phyloP scores from a whole-genome alignment of 176 grass and related monocot species.

The Cenchrus americanus region DNA sequence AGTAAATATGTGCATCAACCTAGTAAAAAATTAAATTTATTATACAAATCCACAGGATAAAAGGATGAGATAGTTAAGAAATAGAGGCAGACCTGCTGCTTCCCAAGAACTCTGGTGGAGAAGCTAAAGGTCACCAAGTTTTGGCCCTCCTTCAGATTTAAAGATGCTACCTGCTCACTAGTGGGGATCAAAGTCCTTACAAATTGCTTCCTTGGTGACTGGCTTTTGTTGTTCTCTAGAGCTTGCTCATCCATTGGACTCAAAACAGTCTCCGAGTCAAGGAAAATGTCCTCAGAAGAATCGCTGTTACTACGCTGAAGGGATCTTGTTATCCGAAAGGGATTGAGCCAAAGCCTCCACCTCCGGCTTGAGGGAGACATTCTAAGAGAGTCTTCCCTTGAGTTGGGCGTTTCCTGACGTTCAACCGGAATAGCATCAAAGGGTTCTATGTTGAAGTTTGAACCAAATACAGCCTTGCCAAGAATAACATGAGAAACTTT shows the following conservation, averaged over 20 bases:
- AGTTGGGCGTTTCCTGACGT: conserved; percentile 43
- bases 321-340: conserved; percentile 82
- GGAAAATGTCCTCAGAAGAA: conserved; percentile 88
- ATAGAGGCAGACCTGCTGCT: conserved; percentile 73
- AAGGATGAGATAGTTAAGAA: conserved; percentile 37
- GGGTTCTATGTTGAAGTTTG: conserved; percentile 65
- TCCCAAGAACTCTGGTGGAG: conserved; percentile 88
- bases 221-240: conserved; percentile 58
- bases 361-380: conserved; percentile 70
- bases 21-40: conserved; percentile 57
- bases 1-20: conserved; percentile 98
- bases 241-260: conserved; percentile 74
- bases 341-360: conserved; percentile 94
- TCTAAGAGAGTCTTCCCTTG: conserved; percentile 60
- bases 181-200: conserved; percentile 90
- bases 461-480: conserved; percentile 84
- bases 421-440: conserved; percentile 78
- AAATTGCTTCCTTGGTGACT: conserved; percentile 91
- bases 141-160: conserved; percentile 94
- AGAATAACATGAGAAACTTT: conserved; percentile 89
- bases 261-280: conserved; percentile 84
- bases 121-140: conserved; percentile 97
- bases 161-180: conserved; percentile 93
- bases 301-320: conserved; percentile 89
- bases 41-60: conserved; percentile 15